These are phyloP conservation scores for Glaciozyma antarctica DNA, from an alignment of 768 basidiomycete genomes.

Conservation along the genomic window DNA sequence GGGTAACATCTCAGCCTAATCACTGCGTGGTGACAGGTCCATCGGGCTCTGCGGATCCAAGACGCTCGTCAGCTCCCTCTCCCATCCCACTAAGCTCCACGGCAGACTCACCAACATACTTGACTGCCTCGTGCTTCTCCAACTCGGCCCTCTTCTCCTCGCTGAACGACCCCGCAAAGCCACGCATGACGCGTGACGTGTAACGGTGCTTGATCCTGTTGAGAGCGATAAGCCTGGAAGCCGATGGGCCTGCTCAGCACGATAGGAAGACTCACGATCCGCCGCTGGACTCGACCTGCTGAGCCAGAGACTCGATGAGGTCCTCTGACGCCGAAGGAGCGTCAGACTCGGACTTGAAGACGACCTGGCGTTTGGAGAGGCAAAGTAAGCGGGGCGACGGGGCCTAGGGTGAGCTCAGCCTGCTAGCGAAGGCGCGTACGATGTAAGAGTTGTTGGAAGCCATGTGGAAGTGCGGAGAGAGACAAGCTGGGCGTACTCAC, in stretches of 20 bases:
- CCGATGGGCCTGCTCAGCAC: not conserved
- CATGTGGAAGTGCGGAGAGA: not conserved
- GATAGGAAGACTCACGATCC: slow-evolving; percentile 13
- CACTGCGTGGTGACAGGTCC: slow-evolving; percentile 11
- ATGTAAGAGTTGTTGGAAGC: not conserved
- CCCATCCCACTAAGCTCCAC: not conserved
- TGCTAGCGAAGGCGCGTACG: not conserved
- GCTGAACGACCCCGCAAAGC: slow-evolving; percentile 25
- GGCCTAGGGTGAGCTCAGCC: not conserved
- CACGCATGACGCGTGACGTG: slow-evolving; percentile 17
- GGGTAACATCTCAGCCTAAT: no score
- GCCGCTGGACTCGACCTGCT: slow-evolving; percentile 8
- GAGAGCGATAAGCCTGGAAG: not conserved
- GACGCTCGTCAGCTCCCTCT: not conserved
- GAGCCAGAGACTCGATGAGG: slow-evolving; percentile 7
- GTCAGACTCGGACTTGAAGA: slow-evolving; percentile 23
- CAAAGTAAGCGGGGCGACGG: not conserved
- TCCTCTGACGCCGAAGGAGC: slow-evolving; percentile 9
- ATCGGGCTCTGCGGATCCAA: slow-evolving; percentile 10
- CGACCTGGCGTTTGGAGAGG: slow-evolving; percentile 9
- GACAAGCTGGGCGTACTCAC: no score
- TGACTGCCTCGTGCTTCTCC: slow-evolving; percentile 25
- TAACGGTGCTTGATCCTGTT: slow-evolving; percentile 21
- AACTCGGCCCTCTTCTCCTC: slow-evolving; percentile 28
- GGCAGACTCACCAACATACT: slow-evolving; percentile 20